These are phyloP conservation scores for Aureobasidium melanogenum DNA, from an alignment of 2,329 filamentous ascomycete genomes.

Conservation along the genomic window DNA sequence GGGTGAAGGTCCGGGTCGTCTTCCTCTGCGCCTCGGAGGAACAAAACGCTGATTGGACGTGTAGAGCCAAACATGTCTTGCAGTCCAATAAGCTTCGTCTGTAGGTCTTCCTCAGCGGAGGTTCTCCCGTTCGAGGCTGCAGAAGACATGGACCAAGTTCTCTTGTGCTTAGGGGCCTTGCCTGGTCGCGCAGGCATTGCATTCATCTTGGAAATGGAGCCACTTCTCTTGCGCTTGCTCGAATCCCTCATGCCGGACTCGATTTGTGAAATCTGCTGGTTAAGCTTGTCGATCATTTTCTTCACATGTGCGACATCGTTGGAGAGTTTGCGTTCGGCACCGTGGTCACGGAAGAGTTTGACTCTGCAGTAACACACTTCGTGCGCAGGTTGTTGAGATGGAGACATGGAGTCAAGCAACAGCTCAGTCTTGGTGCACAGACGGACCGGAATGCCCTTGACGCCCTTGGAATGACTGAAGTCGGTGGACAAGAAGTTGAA, in stretches of 20 bases:
- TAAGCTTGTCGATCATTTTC: constrained; percentile 92
- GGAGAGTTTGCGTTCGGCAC: constrained; percentile 86
- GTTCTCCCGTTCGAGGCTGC: constrained; percentile 37
- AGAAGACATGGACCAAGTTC: constrained; percentile 93
- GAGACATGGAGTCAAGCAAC: constrained; percentile 42
- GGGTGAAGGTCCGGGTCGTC: constrained; percentile 76
- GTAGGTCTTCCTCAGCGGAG: constrained; percentile 58
- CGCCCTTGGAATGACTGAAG: constrained; percentile 96
- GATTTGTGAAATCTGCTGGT: constrained; percentile 79
- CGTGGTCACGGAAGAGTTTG: constrained; percentile 92
- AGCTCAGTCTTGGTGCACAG: constrained; percentile 84
- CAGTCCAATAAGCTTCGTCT: constrained; percentile 66
- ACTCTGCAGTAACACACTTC: constrained; percentile 95
- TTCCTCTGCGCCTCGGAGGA: constrained; percentile 64
- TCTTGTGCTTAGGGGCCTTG: constrained; percentile 84
- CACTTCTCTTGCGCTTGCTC: constrained; percentile 53
- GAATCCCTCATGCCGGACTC: constrained; percentile 52
- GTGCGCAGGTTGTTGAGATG: constrained; percentile 30
- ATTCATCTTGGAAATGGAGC: constrained; percentile 38
- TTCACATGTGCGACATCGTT: constrained; percentile 93
- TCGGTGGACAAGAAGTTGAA: constrained; percentile 99
- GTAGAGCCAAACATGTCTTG: constrained; percentile 88
- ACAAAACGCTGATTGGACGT: constrained; percentile 66
- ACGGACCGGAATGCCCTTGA: constrained; percentile 92
- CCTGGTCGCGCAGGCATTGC: constrained; percentile 53